A percentile compares a stretch with the other conserved stretches of the same genome.
These are phyloP conservation scores for Colletotrichum navitas DNA, from an alignment of 2,329 filamentous ascomycete species.

Conservation along the genomic window DNA sequence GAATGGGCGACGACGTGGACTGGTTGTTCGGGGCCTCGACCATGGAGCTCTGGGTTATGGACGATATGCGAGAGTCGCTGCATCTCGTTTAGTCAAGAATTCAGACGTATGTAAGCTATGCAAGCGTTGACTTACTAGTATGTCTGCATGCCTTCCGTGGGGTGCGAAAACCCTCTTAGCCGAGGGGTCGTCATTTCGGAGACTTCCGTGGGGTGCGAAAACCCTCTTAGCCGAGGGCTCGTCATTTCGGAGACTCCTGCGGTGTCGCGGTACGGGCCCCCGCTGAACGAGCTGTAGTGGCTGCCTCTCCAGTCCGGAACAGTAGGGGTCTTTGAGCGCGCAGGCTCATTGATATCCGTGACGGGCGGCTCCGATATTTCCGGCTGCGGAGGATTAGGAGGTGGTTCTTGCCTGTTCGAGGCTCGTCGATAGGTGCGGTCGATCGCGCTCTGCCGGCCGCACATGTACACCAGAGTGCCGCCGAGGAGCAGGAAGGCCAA, in stretches of 20 bases:
- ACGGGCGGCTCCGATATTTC: conserved; percentile 7
- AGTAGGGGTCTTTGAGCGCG: conserved; percentile 48
- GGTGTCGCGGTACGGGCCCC: conserved; percentile 43
- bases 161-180: conserved; percentile 14
- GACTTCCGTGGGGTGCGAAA: conserved; percentile 16
- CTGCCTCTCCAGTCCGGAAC: conserved; percentile 45
- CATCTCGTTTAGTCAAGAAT: neutral
- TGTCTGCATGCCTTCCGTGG: conserved; percentile 27
- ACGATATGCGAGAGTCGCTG: conserved; percentile 27
- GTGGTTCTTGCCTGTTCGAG: conserved; percentile 4
- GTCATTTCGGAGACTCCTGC: conserved; percentile 38
- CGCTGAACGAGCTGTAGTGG: conserved; percentile 44
- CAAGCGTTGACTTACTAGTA: conserved; percentile 48
- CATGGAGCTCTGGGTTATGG: conserved; percentile 26
- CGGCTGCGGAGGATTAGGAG: neutral
- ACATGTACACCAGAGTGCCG: conserved; percentile 62
- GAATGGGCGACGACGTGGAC: conserved; percentile 35
- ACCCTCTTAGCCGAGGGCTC: conserved; percentile 27
- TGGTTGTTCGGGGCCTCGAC: conserved; percentile 35
- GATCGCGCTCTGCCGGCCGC: conserved; percentile 56
- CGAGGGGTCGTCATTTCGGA: no score
- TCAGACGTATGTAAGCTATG: conserved; percentile 8
- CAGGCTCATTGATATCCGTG: conserved; percentile 30
- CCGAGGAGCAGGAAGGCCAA: conserved; percentile 59
- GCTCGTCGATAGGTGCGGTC: conserved; percentile 52